A percentile compares a stretch with the other conserved stretches of the same genome.
phyloP scores from a whole-genome alignment of 495 filamentous ascomycete species.

The Penicillium nucicola region DNA sequence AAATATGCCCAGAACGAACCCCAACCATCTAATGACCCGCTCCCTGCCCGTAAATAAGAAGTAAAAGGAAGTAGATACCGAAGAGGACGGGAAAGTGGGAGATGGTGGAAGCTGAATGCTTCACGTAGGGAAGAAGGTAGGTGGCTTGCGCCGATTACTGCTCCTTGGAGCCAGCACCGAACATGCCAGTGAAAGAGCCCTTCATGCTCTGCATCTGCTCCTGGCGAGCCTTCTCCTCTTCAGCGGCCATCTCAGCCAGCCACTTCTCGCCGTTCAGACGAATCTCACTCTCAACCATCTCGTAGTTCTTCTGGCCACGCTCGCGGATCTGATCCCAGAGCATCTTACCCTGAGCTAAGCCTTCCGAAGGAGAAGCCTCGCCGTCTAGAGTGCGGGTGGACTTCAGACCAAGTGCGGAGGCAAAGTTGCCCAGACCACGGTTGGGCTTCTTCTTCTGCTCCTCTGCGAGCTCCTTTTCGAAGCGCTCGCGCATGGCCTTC shows the following conservation, averaged over 20 bases:
- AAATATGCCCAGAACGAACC: conserved; percentile 22
- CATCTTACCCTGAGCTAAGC: conserved; percentile 87
- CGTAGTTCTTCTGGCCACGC: conserved; percentile 83
- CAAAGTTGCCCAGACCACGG: conserved; percentile 58
- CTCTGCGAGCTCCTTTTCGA: conserved; percentile 70
- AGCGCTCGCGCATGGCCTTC: conserved; percentile 72
- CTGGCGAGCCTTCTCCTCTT: conserved; percentile 80
- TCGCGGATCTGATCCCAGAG: conserved; percentile 89
- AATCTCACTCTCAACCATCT: conserved; percentile 83
- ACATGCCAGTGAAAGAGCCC: conserved; percentile 56
- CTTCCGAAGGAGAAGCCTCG: conserved; percentile 67
- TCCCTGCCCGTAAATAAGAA: conserved; percentile 22
- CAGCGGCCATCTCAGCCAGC: conserved; percentile 84
- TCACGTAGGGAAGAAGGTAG: background rate
- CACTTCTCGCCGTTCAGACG: conserved; percentile 88
- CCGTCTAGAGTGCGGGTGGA: conserved; percentile 54
- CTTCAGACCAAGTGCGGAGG: conserved; percentile 72
- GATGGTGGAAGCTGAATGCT: background rate
- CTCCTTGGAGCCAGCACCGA: conserved; percentile 41
- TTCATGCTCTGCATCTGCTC: conserved; percentile 90
- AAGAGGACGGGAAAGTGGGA: background rate
- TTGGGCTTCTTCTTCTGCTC: conserved; percentile 62
- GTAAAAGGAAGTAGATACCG: background rate
- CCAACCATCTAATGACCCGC: conserved; percentile 27
- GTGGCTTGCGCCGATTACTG: conserved; percentile 13